Conservation (phyloP, 2,329 filamentous ascomycete species). For the Alternaria gaisen region DNA sequence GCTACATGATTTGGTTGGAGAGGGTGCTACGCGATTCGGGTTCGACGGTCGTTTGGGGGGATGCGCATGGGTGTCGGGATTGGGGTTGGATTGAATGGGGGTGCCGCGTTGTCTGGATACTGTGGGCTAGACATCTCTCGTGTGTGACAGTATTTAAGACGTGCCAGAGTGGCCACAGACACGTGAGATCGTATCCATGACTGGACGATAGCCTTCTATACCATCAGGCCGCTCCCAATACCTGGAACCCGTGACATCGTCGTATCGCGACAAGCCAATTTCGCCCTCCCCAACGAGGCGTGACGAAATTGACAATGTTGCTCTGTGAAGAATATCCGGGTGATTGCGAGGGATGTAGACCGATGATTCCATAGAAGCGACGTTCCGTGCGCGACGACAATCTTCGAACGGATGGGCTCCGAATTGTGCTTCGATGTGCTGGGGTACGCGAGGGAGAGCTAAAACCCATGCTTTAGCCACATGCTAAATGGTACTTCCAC, state of each 20-base stretch:
- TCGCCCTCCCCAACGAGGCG: background rate
- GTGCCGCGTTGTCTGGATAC: conserved; percentile 22
- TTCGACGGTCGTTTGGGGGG: conserved; percentile 14
- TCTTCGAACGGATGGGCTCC: conserved; percentile 1
- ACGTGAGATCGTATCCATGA: conserved; percentile 1
- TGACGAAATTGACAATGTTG: background rate
- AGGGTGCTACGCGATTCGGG: conserved; percentile 35
- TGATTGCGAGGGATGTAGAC: background rate
- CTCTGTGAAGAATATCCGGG: background rate
- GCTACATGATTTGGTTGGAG: conserved; percentile 46
- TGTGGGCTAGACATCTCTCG: conserved; percentile 11
- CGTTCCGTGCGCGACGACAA: conserved; percentile 2
- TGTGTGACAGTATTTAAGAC: background rate
- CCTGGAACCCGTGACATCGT: background rate
- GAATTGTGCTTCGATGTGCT: conserved; percentile 4
- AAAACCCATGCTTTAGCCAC: conserved; percentile 27
- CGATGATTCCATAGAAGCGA: background rate
- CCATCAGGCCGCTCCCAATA: background rate
- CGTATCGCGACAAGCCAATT: background rate
- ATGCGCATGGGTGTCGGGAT: conserved; percentile 11
- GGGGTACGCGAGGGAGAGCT: conserved; percentile 5
- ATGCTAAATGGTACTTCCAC: conserved; percentile 15
- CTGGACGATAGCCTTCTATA: background rate
- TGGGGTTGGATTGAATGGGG: conserved; percentile 9
- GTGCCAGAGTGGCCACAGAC: conserved; percentile 2